Evolutionary conservation across 148 eudicot species (phyloP).

Genomic region (Silene uniflora): DNA sequence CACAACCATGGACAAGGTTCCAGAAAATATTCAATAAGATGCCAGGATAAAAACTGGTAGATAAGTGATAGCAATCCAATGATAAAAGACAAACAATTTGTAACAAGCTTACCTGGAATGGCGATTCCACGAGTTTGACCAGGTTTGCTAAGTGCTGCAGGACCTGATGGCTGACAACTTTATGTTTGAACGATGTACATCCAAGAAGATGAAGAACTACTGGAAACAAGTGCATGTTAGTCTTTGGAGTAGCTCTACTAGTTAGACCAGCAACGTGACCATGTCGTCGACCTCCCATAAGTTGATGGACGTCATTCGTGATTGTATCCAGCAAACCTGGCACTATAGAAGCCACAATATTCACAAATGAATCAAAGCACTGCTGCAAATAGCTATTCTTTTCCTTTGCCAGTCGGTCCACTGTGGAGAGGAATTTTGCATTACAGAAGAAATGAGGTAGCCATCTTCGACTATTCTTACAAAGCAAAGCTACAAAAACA

Average conservation of each 20-base stretch:
- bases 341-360: constrained; percentile 58
- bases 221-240: constrained; percentile 75
- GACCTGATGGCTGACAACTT: constrained; percentile 59
- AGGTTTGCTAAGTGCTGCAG: constrained; percentile 75
- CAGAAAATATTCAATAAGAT: neutral
- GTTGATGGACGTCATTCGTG: constrained; percentile 74
- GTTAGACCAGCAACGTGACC: constrained; percentile 48
- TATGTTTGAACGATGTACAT: constrained; percentile 70
- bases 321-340: constrained; percentile 79
- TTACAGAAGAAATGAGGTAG: constrained; percentile 78
- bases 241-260: constrained; percentile 63
- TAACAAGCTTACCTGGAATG: constrained; percentile 66
- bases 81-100: neutral
- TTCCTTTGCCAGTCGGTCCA: constrained; percentile 83
- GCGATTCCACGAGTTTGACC: constrained; percentile 66
- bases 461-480: constrained; percentile 79
- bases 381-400: constrained; percentile 72
- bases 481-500: constrained; percentile 79
- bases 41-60: neutral
- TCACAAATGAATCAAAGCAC: constrained; percentile 66
- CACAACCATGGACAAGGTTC: neutral
- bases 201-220: constrained; percentile 86
- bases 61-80: neutral
- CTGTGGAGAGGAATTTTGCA: constrained; percentile 72
- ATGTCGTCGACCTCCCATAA: constrained; percentile 75